Conservation (phyloP, 2,329 filamentous ascomycete species). For the Trichoderma sp. region DNA sequence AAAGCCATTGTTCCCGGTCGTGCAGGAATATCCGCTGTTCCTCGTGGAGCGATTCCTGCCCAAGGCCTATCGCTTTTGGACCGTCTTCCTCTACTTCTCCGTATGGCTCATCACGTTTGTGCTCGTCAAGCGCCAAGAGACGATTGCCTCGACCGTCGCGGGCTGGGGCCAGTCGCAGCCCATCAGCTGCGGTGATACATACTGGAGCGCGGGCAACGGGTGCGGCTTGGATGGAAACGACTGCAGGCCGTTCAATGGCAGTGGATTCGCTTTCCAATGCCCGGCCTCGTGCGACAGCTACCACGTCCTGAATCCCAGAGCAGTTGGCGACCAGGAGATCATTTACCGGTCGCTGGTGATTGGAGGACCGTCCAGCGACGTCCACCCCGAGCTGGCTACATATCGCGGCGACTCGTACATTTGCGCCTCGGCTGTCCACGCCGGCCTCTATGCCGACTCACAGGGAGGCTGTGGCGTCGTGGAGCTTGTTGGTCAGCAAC, state of each 20-base stretch:
- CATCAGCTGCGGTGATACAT: constrained; percentile 67
- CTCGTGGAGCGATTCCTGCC: constrained; percentile 66
- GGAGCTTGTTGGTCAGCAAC: constrained; percentile 67
- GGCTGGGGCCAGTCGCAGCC: constrained; percentile 67
- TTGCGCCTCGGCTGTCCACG: constrained; percentile 81
- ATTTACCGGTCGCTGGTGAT: constrained; percentile 67
- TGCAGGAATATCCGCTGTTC: constrained; percentile 68
- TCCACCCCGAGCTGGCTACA: constrained; percentile 49
- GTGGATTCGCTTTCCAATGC: constrained; percentile 72
- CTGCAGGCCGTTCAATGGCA: constrained; percentile 74
- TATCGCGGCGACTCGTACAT: constrained; percentile 92
- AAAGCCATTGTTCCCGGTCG: constrained; percentile 60
- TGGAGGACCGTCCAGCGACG: constrained; percentile 59
- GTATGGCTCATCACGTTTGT: constrained; percentile 71
- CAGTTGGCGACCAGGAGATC: constrained; percentile 70
- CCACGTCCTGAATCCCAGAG: constrained; percentile 69
- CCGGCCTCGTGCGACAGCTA: constrained; percentile 69
- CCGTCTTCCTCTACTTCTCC: constrained; percentile 62
- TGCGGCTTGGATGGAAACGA: constrained; percentile 75
- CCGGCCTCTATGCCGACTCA: constrained; percentile 71
- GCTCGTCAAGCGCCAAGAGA: constrained; percentile 66
- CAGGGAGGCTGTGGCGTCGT: constrained; percentile 83
- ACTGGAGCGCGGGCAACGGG: constrained; percentile 69
- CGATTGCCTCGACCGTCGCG: constrained; percentile 60
- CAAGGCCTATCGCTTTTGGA: constrained; percentile 57